Base-by-base conservation (phyloP, 345 rosid genomes). In the Mangifera indica region DNA sequence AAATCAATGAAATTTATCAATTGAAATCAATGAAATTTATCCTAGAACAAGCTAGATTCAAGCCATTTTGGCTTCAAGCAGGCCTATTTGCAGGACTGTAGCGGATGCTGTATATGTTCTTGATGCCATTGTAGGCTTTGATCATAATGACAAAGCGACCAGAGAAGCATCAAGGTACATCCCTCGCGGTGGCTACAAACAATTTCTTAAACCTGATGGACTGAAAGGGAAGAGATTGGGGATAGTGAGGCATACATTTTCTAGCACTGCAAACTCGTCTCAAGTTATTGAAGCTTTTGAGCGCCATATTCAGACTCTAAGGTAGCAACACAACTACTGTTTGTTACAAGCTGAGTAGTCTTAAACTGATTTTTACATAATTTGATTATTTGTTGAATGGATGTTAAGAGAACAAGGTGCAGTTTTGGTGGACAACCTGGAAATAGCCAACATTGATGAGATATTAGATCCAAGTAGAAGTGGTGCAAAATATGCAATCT, bases 161-260 rank as follows among this genome's bases (percentile, higher is more conserved):
- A 71, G 26, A 11, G 59, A 20, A 20, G 91, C 85, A 13, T 69
- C 86, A 0, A 62, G 71, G 37, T 84, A 72, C 74, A 85, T 85
- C n/a, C 92, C 84, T 17, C 10, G 8, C 4, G 87, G 84, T 46
- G 89, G 88, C 44, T 87, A 82, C 75, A 76, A 71, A 60, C 85
- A 77, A 12, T 84, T 86, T 76, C 88, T 90, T 26, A 86, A 60
- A 26, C 57, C 66, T 26, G 6, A 64, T 58, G 86, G 90, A 25
- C 83, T 93, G 13, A 70, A 77, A 65, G 86, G 88, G 62, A 93
- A 93, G 79, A 81, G 87, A 73, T 18, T 82, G 52, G 93, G 91
- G 22, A 42, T 89, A 0, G 87, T 86, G 10, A 74, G 83, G 72
- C 51, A 81, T 58, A 78, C 83, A 32, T 83, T 79, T 74, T 74